Evolutionary conservation across 345 rosid species (phyloP).

Genomic region (Populus deltoides): DNA sequence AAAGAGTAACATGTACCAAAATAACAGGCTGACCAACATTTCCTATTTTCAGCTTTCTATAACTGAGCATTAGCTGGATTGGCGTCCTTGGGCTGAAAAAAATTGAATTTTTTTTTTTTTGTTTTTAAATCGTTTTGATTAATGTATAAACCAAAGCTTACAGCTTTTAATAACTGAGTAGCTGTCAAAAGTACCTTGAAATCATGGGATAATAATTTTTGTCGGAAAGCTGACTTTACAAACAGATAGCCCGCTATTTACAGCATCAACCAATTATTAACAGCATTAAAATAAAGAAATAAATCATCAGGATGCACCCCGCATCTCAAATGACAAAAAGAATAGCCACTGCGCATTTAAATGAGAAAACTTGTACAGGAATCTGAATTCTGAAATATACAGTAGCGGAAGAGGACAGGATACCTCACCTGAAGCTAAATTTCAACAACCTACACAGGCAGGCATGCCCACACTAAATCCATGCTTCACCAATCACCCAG

Average conservation of each 20-base stretch:
- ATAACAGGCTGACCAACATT: not conserved
- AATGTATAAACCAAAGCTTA: not conserved
- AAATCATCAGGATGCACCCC: not conserved
- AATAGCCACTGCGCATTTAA: constrained; percentile 20
- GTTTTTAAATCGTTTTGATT: too few species aligned
- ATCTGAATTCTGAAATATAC: constrained; percentile 27
- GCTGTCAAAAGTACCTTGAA: not conserved
- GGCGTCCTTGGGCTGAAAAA: too few species aligned
- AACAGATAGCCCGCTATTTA: not conserved
- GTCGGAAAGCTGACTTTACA: not conserved
- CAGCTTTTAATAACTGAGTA: not conserved
- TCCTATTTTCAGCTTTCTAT: not conserved
- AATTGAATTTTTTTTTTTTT: too few species aligned
- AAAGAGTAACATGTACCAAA: not conserved
- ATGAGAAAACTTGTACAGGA: constrained; percentile 32
- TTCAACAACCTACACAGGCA: constrained; percentile 29
- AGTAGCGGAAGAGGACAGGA: constrained; percentile 14
- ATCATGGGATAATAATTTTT: not conserved
- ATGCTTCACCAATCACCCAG: constrained; percentile 21
- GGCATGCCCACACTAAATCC: constrained; percentile 24
- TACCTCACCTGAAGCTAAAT: constrained; percentile 23
- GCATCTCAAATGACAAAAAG: constrained; percentile 16
- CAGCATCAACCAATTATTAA: not conserved
- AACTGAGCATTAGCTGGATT: not conserved
- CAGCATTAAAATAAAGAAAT: not conserved